Base-by-base conservation (phyloP, 73 alveolate genomes). In the Paramecium primaurelia region DNA sequence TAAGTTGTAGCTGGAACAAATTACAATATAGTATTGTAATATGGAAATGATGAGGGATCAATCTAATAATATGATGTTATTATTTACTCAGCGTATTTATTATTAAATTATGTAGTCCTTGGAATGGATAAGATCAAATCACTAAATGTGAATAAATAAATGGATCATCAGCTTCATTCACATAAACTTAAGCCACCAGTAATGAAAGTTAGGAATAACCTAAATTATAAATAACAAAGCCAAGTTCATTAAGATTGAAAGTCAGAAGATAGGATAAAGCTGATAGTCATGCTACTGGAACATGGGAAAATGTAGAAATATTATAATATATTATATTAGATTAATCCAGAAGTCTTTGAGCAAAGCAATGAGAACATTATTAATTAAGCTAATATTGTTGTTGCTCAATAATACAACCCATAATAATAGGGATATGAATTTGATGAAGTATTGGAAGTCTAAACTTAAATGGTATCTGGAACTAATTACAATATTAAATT, bases 321-420 rank as follows among this genome's bases (percentile, higher is more conserved):
- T 64, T 14, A 11, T 4, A 8, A 9, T 25, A 12, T 28, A 2
- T 18, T 54, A n/a, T 0, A 54, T 64, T 64, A 64, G 84, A 6
- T 64, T 34, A 64, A 64, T 64, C 84, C 84, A 64, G 84, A 64
- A 22, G 84, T 64, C 36, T 64, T 64, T 64, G 84, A 28, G 3
- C 14, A 28, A 28, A 32, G 51, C 42, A 64, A 64, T 64, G 45
- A 20, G 30, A 64, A 10, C 28, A n/a, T 64, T 3, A 28, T 64
- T 5, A 32, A 64, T 32, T 28, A 64, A 28, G 84, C 84, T 12
- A 34, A 64, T 5, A 11, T 32, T 11, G 84, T 64, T 0, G 49
- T 64, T 64, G 84, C 84, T n/a, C 47, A 64, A 64, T 28, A 64
- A 64, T 64, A 64, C 84, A 64, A 64, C 9, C 84, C 84, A 64